phyloP scores from a whole-genome alignment of 176 grass and related monocot genomes.

The Dendrocalamus sinicus region DNA sequence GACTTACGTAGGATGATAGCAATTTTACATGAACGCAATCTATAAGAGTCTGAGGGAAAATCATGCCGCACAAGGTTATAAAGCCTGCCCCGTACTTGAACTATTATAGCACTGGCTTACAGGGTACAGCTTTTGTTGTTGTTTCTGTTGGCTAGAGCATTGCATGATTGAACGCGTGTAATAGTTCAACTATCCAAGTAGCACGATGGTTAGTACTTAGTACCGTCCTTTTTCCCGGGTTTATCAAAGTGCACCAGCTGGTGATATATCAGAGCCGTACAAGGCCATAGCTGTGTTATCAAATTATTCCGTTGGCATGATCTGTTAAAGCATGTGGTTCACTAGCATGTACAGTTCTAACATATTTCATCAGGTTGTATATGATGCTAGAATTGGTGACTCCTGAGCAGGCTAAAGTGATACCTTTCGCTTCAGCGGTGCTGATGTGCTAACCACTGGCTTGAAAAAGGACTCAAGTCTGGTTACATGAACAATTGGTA shows the following conservation, averaged over 20 bases:
- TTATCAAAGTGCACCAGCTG: background rate
- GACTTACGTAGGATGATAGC: background rate
- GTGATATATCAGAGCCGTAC: background rate
- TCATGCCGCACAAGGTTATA: background rate
- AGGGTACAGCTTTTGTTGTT: background rate
- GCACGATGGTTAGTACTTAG: background rate
- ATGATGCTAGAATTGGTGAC: background rate
- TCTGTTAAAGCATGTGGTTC: background rate
- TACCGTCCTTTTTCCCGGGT: background rate
- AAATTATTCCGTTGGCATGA: background rate
- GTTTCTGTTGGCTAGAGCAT: background rate
- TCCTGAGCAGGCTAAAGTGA: background rate
- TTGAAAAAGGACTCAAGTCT: conserved; percentile 76
- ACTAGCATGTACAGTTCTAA: background rate
- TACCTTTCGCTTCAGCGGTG: conserved; percentile 57
- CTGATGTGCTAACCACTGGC: conserved; percentile 51
- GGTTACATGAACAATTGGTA: conserved; percentile 19
- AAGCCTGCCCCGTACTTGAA: background rate
- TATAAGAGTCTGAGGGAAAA: background rate
- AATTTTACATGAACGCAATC: background rate
- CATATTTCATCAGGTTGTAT: conserved; percentile 5
- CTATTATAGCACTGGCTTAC: background rate
- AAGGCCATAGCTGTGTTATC: background rate
- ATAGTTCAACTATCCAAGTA: background rate
- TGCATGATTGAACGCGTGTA: background rate